Evolutionary conservation across 441 rosid genomes (phyloP).

Genomic region (Brassica balearica): DNA sequence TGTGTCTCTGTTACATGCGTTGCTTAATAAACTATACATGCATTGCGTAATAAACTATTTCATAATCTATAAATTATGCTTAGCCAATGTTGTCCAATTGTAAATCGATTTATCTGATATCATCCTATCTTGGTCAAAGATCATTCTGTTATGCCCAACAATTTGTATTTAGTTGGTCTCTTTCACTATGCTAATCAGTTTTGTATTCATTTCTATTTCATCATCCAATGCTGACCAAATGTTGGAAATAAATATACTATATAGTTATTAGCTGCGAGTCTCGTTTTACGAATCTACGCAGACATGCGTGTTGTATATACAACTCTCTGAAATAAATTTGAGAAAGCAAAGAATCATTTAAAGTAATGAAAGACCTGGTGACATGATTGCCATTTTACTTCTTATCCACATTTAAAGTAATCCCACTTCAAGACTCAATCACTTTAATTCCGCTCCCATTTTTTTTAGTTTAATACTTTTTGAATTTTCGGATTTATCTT

Average conservation of each 20-base stretch:
- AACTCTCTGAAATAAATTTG: neutral
- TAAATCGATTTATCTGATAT: neutral
- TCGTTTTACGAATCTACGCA: conserved; percentile 21
- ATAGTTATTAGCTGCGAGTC: conserved; percentile 10
- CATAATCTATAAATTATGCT: neutral
- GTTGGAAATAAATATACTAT: neutral
- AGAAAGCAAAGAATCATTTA: neutral
- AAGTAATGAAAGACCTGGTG: conserved; percentile 42
- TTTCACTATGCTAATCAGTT: conserved; percentile 8
- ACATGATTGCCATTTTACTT: conserved; percentile 43
- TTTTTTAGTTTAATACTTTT: conserved; percentile 13
- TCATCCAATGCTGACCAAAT: neutral
- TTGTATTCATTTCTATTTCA: neutral
- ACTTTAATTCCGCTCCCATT: conserved; percentile 39
- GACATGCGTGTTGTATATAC: conserved; percentile 22
- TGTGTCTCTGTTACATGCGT: conserved; percentile 43
- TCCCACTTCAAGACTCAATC: conserved; percentile 77
- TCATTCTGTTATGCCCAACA: neutral
- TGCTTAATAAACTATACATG: conserved; percentile 33
- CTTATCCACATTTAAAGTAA: conserved; percentile 58
- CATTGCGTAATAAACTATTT: conserved; percentile 37
- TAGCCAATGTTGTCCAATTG: conserved; percentile 2
- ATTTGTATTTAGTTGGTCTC: neutral
- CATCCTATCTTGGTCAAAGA: conserved; percentile 22
- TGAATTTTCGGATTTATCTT: neutral